A percentile compares a stretch with the other conserved stretches of the same genome.
Conservation (phyloP, 805 yeast genomes). For the Yamadazyma akitaensis region DNA sequence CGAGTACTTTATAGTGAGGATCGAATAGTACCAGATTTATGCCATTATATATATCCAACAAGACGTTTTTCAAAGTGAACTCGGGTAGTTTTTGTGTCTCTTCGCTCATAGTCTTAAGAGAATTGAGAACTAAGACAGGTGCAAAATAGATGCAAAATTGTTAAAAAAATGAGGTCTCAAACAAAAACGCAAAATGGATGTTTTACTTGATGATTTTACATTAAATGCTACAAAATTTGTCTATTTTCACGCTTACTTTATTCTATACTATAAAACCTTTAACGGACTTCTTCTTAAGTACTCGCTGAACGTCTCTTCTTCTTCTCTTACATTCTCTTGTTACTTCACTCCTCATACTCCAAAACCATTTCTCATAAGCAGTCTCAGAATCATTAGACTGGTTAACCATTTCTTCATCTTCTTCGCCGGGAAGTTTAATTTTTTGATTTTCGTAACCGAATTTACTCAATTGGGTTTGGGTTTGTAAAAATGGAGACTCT, state of each 20-base stretch:
- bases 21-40: constrained; percentile 42
- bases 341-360: constrained; percentile 79
- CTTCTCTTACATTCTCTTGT: constrained; percentile 71
- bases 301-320: constrained; percentile 69
- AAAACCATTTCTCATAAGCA: constrained; percentile 72
- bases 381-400: constrained; percentile 29
- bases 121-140: constrained; percentile 1
- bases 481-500: constrained; percentile 80
- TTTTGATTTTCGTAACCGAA: constrained; percentile 36
- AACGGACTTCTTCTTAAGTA: constrained; percentile 43
- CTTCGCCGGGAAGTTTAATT: constrained; percentile 36
- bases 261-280: constrained; percentile 8
- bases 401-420: constrained; percentile 13
- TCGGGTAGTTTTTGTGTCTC: constrained; percentile 25
- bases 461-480: constrained; percentile 77
- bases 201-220: no score
- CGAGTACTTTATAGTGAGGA: constrained; percentile 43
- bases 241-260: constrained; percentile 1
- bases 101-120: neutral
- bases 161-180: neutral
- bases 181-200: no score
- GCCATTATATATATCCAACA: constrained; percentile 45
- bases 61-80: constrained; percentile 46
- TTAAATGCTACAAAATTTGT: no score
- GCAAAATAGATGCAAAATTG: neutral